phyloP scores from a whole-genome alignment of 192 early-diverging fungal species.

The Coemansia reversa region DNA sequence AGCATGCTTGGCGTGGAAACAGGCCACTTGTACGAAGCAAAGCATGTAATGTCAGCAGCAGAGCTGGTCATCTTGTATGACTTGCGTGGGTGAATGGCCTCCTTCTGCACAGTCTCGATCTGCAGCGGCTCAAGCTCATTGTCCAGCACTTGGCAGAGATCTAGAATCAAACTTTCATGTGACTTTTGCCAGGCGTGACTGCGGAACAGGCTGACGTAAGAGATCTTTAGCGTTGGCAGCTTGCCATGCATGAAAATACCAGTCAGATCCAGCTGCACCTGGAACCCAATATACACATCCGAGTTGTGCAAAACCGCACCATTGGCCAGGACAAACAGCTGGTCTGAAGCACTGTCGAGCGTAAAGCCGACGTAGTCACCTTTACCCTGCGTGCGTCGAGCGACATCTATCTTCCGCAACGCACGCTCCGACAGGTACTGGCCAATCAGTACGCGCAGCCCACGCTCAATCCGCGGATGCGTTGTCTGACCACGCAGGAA shows the following conservation, averaged over 20 bases:
- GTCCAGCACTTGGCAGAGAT: constrained; percentile 92
- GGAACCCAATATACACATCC: constrained; percentile 99
- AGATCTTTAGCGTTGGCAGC: constrained; percentile 99
- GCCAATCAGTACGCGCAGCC: constrained; percentile 2
- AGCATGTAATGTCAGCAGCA: constrained; percentile 89
- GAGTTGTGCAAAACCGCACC: constrained; percentile 58
- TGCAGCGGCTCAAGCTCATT: constrained; percentile 95
- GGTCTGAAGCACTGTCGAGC: constrained; percentile 20
- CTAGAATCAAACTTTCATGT: constrained; percentile 82
- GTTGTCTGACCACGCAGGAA: not conserved
- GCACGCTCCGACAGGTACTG: not conserved
- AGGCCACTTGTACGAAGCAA: constrained; percentile 98
- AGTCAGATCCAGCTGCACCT: constrained; percentile 98
- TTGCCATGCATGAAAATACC: constrained; percentile 99
- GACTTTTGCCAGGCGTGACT: constrained; percentile 99
- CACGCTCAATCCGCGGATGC: not conserved
- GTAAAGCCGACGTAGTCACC: constrained; percentile 38
- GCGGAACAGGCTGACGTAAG: constrained; percentile 97
- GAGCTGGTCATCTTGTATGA: constrained; percentile 99
- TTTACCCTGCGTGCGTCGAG: not conserved
- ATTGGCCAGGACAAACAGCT: constrained; percentile 55
- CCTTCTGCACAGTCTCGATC: constrained; percentile 98
- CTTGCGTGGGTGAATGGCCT: constrained; percentile 98
- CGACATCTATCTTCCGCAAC: constrained; percentile 7
- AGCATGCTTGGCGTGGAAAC: constrained; percentile 92